A percentile compares a stretch with the other conserved stretches of the same genome.
Evolutionary conservation across 1,139 yeast species (phyloP).

Genomic region (Protomyces inouyei): DNA sequence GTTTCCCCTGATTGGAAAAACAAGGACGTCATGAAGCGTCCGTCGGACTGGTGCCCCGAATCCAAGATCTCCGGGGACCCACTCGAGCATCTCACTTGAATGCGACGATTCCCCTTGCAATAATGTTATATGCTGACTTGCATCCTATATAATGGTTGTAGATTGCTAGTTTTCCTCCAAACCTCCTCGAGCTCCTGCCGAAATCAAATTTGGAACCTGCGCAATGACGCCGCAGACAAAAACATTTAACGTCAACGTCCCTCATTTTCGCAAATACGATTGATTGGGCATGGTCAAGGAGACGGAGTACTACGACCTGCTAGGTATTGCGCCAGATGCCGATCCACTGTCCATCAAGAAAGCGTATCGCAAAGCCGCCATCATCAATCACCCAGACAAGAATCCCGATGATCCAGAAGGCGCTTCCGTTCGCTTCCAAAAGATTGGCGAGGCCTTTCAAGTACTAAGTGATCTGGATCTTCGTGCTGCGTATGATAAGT

Average conservation of each 20-base stretch:
- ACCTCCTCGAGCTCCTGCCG: too few species aligned
- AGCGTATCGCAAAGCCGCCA: conserved; percentile 65
- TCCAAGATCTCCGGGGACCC: conserved; percentile 24
- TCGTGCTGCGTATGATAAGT: conserved; percentile 73
- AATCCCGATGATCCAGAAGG: conserved; percentile 34
- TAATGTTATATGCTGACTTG: neutral
- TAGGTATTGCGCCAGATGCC: conserved; percentile 66
- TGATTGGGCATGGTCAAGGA: conserved; percentile 15
- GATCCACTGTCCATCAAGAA: conserved; percentile 80
- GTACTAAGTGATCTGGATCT: conserved; percentile 71
- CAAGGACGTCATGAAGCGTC: conserved; percentile 15
- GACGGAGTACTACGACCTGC: conserved; percentile 62
- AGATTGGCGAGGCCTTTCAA: conserved; percentile 73
- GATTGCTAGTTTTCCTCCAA: too few species aligned
- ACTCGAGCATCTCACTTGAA: neutral
- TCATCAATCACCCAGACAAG: conserved; percentile 29
- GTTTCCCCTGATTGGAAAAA: conserved; percentile 12
- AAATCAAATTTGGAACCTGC: neutral
- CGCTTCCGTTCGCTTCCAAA: conserved; percentile 38
- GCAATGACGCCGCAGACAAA: too few species aligned
- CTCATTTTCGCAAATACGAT: neutral
- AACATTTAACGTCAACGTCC: neutral
- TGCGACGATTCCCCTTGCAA: neutral
- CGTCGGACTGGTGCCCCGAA: conserved; percentile 25
- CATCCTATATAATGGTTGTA: neutral